phyloP scores from a whole-genome alignment of 2,329 filamentous ascomycete genomes.

The Exophiala phaeomuriformis region DNA sequence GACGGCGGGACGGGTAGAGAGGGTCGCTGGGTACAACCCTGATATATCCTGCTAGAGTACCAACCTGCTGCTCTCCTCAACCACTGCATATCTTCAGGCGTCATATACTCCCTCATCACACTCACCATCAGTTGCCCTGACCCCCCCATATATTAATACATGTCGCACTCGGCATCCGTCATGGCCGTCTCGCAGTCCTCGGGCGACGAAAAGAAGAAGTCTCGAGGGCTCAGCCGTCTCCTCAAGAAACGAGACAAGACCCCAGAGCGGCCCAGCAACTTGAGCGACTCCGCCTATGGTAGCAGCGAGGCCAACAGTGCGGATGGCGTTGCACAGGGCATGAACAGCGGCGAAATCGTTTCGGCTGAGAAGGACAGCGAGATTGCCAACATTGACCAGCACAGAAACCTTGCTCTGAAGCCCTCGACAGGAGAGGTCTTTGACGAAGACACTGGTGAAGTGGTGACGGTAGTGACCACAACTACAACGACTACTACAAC shows the following conservation, averaged over 20 bases:
- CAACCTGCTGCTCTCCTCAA: background rate
- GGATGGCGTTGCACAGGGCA: slow-evolving; percentile 2
- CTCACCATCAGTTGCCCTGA: background rate
- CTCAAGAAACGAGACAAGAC: slow-evolving; percentile 40
- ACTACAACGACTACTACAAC: slow-evolving; percentile 27
- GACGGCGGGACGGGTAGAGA: background rate
- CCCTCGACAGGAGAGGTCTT: slow-evolving; percentile 25
- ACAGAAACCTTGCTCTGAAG: slow-evolving; percentile 23
- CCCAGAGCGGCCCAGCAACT: slow-evolving; percentile 6
- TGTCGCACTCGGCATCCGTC: slow-evolving; percentile 15
- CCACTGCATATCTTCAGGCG: too few species aligned
- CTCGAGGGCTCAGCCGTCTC: slow-evolving; percentile 54
- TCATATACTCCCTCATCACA: background rate
- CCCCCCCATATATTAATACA: background rate
- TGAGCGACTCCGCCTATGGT: slow-evolving; percentile 24
- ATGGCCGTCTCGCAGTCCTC: slow-evolving; percentile 12
- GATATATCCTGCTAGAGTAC: slow-evolving; percentile 3
- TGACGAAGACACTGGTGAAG: slow-evolving; percentile 26
- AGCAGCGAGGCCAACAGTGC: slow-evolving; percentile 21
- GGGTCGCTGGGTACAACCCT: slow-evolving; percentile 6
- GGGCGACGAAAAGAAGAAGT: slow-evolving; percentile 49
- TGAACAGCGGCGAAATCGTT: slow-evolving; percentile 19
- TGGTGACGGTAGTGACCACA: slow-evolving; percentile 26
- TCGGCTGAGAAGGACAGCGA: slow-evolving; percentile 25
- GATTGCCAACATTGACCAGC: slow-evolving; percentile 24